Evolutionary conservation across 1,284 basidiomycete genomes (phyloP).

Genomic region (Sanghuangporus baumii): DNA sequence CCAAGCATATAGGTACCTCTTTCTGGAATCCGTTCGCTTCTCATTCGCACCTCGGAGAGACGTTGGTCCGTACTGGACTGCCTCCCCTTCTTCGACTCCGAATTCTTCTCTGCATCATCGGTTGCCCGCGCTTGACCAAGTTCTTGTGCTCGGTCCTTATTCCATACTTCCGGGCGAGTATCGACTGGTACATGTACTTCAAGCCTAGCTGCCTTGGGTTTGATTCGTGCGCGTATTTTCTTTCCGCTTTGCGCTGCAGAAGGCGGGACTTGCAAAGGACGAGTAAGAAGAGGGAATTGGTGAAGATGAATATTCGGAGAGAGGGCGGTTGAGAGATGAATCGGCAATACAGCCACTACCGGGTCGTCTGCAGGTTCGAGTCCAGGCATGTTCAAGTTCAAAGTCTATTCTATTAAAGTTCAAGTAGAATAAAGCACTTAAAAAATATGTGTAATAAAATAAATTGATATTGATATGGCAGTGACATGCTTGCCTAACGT

Average conservation of each 20-base stretch:
- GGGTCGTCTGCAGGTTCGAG: constrained; percentile 42
- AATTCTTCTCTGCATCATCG: constrained; percentile 72
- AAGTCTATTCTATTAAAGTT: not conserved
- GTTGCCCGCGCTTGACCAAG: constrained; percentile 57
- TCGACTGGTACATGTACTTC: constrained; percentile 77
- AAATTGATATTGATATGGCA: not conserved
- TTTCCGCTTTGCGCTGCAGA: constrained; percentile 68
- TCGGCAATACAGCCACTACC: constrained; percentile 58
- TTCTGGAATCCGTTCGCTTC: constrained; percentile 63
- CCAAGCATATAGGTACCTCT: constrained; percentile 66
- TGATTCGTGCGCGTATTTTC: constrained; percentile 64
- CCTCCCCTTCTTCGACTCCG: constrained; percentile 44
- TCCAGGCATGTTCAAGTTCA: not conserved
- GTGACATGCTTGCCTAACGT: not conserved
- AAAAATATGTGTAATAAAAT: not conserved
- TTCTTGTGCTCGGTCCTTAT: constrained; percentile 56
- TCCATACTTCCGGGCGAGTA: constrained; percentile 73
- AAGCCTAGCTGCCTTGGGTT: constrained; percentile 51
- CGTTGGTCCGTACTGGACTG: constrained; percentile 51
- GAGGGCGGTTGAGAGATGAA: constrained; percentile 60
- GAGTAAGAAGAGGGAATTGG: constrained; percentile 69
- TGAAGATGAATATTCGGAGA: constrained; percentile 64
- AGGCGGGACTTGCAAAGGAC: constrained; percentile 69
- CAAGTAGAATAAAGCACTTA: not conserved
- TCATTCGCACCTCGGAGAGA: constrained; percentile 61